phyloP scores from a whole-genome alignment of 768 basidiomycete species.

The Pulveroboletus sp. region DNA sequence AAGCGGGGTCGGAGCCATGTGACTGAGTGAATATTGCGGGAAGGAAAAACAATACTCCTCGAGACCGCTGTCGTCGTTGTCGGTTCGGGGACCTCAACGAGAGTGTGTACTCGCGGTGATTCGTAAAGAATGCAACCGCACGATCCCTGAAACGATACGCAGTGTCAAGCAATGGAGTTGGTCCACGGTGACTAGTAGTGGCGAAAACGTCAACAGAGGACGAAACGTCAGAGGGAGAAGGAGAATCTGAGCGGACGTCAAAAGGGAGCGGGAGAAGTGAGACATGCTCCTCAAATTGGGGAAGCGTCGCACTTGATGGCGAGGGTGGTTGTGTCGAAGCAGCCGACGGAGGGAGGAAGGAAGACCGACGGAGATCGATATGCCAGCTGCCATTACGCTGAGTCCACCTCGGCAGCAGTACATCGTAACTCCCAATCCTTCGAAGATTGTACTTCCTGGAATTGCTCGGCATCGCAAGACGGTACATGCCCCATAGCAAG shows the following conservation, averaged over 20 bases:
- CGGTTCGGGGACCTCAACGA: slow-evolving; percentile 47
- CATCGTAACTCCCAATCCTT: slow-evolving; percentile 70
- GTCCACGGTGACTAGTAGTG: slow-evolving; percentile 35
- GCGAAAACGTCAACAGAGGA: slow-evolving; percentile 41
- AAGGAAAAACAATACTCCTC: slow-evolving; percentile 75
- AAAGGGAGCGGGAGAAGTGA: slow-evolving; percentile 63
- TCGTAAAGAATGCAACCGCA: slow-evolving; percentile 43
- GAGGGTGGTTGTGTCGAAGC: slow-evolving; percentile 41
- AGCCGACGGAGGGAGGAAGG: slow-evolving; percentile 43
- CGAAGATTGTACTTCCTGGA: slow-evolving; percentile 58
- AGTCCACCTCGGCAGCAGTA: slow-evolving; percentile 71
- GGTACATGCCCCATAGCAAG: slow-evolving; percentile 64
- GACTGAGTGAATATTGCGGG: slow-evolving; percentile 70
- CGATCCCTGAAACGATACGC: slow-evolving; percentile 57
- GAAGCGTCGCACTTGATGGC: slow-evolving; percentile 46
- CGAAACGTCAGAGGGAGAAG: slow-evolving; percentile 47
- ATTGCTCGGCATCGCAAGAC: slow-evolving; percentile 51
- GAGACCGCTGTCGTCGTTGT: slow-evolving; percentile 44
- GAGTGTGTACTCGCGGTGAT: slow-evolving; percentile 34
- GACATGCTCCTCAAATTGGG: slow-evolving; percentile 46
- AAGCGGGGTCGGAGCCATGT: slow-evolving; percentile 28
- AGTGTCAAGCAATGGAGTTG: slow-evolving; percentile 45
- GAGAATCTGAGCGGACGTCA: slow-evolving; percentile 54
- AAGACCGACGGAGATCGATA: slow-evolving; percentile 59
- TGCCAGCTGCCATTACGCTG: slow-evolving; percentile 71